Percentiles rank a stretch among this genome's conserved stretches.
Evolutionary conservation across 306 rosid species (phyloP).

Genomic region (Geum urbanum): DNA sequence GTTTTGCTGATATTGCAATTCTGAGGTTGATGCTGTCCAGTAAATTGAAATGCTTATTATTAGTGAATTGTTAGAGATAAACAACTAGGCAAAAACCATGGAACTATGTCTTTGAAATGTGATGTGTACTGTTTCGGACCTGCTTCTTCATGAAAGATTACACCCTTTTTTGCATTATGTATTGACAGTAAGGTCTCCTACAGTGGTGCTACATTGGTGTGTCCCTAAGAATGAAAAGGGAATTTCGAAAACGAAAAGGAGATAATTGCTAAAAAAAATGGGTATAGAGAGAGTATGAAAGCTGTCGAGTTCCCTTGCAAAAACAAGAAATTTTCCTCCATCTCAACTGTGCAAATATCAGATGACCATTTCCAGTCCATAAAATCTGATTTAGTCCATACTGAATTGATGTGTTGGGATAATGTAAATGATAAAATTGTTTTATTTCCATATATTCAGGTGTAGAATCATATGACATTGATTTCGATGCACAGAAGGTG

Average conservation of each 20-base stretch:
- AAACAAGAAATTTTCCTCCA: not conserved
- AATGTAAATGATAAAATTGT: not conserved
- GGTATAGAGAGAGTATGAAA: not conserved
- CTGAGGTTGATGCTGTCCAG: not conserved
- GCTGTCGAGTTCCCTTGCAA: not conserved
- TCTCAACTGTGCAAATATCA: not conserved
- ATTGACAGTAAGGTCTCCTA: not conserved
- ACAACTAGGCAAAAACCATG: not conserved
- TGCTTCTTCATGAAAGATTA: not conserved
- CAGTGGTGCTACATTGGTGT: not conserved
- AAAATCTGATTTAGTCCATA: not conserved
- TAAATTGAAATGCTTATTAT: not conserved
- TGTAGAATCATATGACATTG: constrained; percentile 82
- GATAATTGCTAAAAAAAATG: not conserved
- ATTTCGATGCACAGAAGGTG: constrained; percentile 83
- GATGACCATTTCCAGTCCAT: not conserved
- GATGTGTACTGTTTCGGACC: not conserved
- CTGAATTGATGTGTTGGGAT: not conserved
- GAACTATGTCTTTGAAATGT: not conserved
- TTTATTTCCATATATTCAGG: constrained; percentile 42
- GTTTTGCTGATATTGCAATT: not conserved
- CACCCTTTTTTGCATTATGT: not conserved
- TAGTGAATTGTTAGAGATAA: not conserved
- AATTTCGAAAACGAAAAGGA: too few species aligned
- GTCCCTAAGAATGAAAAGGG: not conserved